These are phyloP conservation scores for Spergularia bocconei DNA, from an alignment of 148 eudicot species.

Conservation along the genomic window DNA sequence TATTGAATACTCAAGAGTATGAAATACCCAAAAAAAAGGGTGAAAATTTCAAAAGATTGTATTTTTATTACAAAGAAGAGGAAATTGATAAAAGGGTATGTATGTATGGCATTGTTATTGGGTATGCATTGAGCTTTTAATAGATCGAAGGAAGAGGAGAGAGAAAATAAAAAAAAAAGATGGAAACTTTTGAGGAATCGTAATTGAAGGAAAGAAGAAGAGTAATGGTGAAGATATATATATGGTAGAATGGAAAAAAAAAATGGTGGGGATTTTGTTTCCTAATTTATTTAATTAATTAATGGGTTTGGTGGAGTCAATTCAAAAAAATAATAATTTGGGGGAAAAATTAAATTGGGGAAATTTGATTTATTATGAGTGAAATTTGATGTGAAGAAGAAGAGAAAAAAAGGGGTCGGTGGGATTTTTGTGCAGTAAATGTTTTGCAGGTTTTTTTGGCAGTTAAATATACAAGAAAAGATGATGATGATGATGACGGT, in stretches of 20 bases:
- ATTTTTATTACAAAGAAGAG: not conserved
- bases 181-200: slow-evolving; percentile 4
- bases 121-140: not conserved
- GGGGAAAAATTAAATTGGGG: not conserved
- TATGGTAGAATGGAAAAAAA: not conserved
- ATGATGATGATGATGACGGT: no score
- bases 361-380: no score
- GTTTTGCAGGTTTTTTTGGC: no score
- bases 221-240: slow-evolving; percentile 7
- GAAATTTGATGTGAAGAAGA: no score
- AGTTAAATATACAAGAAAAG: no score
- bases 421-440: no score
- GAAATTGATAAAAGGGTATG: slow-evolving; percentile 2
- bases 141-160: not conserved
- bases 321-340: not conserved
- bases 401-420: no score
- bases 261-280: not conserved
- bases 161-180: not conserved
- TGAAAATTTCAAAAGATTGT: not conserved
- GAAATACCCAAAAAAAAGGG: no score
- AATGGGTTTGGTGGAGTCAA: not conserved
- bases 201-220: not conserved
- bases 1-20: no score
- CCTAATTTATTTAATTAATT: not conserved
- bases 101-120: not conserved